Base-by-base conservation (phyloP, 139 green algal species). In the Chlamydomonas incerta region DNA sequence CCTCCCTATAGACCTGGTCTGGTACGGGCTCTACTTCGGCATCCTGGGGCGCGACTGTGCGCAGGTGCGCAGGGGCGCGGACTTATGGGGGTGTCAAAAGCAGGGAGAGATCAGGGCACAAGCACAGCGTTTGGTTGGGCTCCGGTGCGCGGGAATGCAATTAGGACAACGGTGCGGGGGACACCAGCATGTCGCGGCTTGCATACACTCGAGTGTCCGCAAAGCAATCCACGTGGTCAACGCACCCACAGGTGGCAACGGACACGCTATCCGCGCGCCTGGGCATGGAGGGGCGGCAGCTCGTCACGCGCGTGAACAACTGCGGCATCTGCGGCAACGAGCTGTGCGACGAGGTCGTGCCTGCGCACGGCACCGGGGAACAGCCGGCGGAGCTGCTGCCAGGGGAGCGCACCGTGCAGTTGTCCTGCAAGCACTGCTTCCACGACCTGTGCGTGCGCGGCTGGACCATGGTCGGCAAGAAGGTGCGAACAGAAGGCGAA, bases 21-120 rank as follows among this genome's bases (percentile, higher is more conserved):
- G 92, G 93, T 98, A 98, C 87, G 95, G 96, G 0, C 73, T 98
- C 10, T 98, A 98, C 87, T 98, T 97, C 89, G 96, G 96, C 55
- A 93, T 98, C 31, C 87, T 98, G 50, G 93, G 93, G 0, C 88
- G 96, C 0, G 96, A 98, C 85, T 95, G 89, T 24, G 96, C 96
- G 8, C 95, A 98, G 89, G 60, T 66, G 24, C 24, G 60, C 17
- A 2, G 60, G 18, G 23, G 20, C 3, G 60, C 24, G 24, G 60
- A 50, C 5, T 8, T 50, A 50, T 8, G 41, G 41, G 41, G 41
- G 6, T 50, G 41, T n/a, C n/a, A n/a, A n/a, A n/a, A n/a, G n/a
- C n/a, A n/a, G n/a, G n/a, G n/a, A n/a, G n/a, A n/a, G n/a, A n/a
- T n/a, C n/a, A n/a, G n/a, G n/a, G n/a, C n/a, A n/a, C n/a, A n/a